Conservation (phyloP, 805 yeast species). For the Peterozyma xylosa region DNA sequence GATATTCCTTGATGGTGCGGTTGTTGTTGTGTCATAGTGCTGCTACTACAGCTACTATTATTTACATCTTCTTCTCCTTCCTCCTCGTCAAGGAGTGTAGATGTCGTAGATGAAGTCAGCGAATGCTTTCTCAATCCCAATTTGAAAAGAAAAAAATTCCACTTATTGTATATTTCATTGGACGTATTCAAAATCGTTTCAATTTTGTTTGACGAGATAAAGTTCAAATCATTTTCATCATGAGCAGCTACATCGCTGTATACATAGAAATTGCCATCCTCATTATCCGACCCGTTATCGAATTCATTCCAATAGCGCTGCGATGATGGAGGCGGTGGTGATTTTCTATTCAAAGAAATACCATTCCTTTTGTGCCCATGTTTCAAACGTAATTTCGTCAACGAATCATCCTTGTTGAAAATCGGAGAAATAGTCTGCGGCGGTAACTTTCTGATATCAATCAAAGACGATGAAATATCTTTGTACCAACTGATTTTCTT, state of each 20-base stretch:
- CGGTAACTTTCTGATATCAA: conserved; percentile 40
- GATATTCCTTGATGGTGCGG: too few relatives aligned
- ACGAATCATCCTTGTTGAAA: conserved; percentile 6
- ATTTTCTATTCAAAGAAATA: conserved; percentile 22
- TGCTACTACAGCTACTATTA: not conserved
- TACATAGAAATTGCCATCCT: conserved; percentile 30
- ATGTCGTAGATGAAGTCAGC: too few relatives aligned
- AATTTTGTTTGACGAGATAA: conserved; percentile 15
- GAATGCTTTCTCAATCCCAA: not conserved
- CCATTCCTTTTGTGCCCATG: conserved; percentile 11
- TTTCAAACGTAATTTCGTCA: not conserved
- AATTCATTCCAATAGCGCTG: conserved; percentile 57
- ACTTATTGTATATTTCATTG: conserved; percentile 11
- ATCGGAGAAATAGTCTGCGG: conserved; percentile 1
- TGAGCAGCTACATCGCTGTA: conserved; percentile 22
- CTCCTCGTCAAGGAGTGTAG: conserved; percentile 6
- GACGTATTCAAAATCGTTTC: conserved; percentile 17
- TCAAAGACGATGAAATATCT: conserved; percentile 12
- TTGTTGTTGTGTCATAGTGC: not conserved
- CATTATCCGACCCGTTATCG: conserved; percentile 53
- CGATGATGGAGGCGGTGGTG: conserved; percentile 5
- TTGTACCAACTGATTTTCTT: conserved; percentile 23
- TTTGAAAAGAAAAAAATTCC: not conserved
- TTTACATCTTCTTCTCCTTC: not conserved
- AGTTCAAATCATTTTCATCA: conserved; percentile 14